Percentiles rank a stretch among this genome's conserved stretches.
Conservation (phyloP, 2,329 filamentous ascomycete species). For the Berkeleyomyces rouxiae region DNA sequence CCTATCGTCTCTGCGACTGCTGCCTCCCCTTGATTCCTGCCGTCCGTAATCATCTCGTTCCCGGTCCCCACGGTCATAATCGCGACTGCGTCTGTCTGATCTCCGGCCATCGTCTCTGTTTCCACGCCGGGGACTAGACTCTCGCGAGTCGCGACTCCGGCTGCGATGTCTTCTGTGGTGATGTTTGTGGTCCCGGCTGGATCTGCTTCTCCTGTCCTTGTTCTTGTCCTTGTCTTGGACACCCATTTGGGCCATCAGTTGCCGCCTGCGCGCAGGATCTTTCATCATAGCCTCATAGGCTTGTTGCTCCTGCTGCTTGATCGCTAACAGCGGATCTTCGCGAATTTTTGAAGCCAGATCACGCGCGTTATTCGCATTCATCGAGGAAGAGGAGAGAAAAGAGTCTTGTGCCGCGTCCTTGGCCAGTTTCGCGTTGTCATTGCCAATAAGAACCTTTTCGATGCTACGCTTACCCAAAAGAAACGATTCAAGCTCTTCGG, state of each 20-base stretch:
- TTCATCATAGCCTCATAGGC: slow-evolving; percentile 68
- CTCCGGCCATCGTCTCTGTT: slow-evolving; percentile 3
- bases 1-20: neutral
- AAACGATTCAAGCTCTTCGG: slow-evolving; percentile 87
- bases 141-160: slow-evolving; percentile 6
- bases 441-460: slow-evolving; percentile 63
- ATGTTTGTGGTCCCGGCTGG: slow-evolving; percentile 23
- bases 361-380: slow-evolving; percentile 54
- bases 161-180: slow-evolving; percentile 6
- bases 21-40: neutral
- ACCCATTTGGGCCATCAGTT: slow-evolving; percentile 49
- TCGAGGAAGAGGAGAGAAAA: slow-evolving; percentile 32
- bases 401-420: slow-evolving; percentile 50
- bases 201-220: slow-evolving; percentile 10
- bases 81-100: slow-evolving; percentile 5
- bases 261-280: slow-evolving; percentile 49
- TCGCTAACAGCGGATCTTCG: slow-evolving; percentile 80
- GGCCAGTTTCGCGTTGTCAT: slow-evolving; percentile 63
- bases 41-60: slow-evolving; percentile 3
- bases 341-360: slow-evolving; percentile 77
- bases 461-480: slow-evolving; percentile 83
- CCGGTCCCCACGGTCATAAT: neutral
- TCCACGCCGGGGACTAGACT: slow-evolving; percentile 2
- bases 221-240: slow-evolving; percentile 27
- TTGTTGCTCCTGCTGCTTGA: slow-evolving; percentile 80